Evolutionary conservation across 305 asterid species (phyloP), one percentile per base, ranked within the genome.

Genomic region (Fraxinus xanthoxyloides): DNA sequence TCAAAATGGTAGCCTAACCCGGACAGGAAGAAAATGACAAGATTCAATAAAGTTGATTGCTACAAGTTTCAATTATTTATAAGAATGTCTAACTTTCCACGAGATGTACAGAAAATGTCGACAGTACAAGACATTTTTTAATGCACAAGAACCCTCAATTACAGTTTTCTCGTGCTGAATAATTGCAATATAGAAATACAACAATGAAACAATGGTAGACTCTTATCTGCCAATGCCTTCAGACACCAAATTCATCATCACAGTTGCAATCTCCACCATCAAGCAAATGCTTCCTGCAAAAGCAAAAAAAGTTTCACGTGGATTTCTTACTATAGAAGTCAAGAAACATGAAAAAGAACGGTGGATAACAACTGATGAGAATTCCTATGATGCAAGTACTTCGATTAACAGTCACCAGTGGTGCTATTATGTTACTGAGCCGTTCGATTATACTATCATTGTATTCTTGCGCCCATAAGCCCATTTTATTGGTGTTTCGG

Each of bases 251-350:
- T 72, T 83, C 75, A 21, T 87, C 90, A 38, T 85, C 83, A 28
- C 79, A 38, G 56, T 61, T 61, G 81, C 83, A 69, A 81, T 90
- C 89, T 75, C 88, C 95, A 78, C 82, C 92, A 59, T 86, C 86
- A 84, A 84, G 82, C 81, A 86, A 46, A 81, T 93, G 93, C 86
- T 89, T 94, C 93, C 98, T 95, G 90, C 91, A 84, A 17, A 63
- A 40, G 76, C 78, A 83, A 72, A 82, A 54, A 5, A 73, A 13
- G 56, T 30, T 77, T 72, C 32, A n/a, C 38, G 31, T 1, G 28
- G 77, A 78, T 31, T 77, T 67, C 48, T 36, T 23, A 17, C 48
- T 13, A n/a, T 9, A 35, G 77, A 76, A 36, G 17, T 23, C 65
- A 13, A 63, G 79, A 0, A 19, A 36, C 10, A 51, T 28, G 8